Percentiles rank a stretch among this genome's conserved stretches.
phyloP scores from a whole-genome alignment of 768 basidiomycete genomes.

The Tulasnella calospora region DNA sequence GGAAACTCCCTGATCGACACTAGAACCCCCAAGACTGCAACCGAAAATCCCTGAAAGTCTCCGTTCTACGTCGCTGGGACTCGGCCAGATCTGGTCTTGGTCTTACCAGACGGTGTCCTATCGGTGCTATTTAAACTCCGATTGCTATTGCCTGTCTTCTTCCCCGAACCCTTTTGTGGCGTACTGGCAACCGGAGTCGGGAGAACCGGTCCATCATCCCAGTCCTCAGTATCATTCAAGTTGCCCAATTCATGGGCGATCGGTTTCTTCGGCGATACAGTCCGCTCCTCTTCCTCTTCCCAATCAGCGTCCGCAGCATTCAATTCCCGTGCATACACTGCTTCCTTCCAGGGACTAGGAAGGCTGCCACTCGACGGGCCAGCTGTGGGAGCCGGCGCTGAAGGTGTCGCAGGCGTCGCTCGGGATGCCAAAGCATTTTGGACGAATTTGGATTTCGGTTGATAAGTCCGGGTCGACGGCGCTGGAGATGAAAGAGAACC shows the following conservation, averaged over 20 bases:
- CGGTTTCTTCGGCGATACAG: neutral
- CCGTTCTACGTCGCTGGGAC: neutral
- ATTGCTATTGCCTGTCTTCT: neutral
- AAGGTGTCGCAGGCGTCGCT: neutral
- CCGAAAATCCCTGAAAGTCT: neutral
- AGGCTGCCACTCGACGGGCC: neutral
- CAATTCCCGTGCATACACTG: conserved; percentile 6
- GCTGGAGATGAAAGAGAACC: neutral
- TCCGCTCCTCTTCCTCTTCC: neutral
- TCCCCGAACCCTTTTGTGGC: neutral
- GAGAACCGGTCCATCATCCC: conserved; percentile 7
- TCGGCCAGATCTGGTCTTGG: neutral
- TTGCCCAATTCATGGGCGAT: neutral
- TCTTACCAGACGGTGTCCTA: neutral
- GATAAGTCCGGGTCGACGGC: neutral
- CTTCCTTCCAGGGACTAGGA: neutral
- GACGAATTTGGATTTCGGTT: conserved; percentile 3
- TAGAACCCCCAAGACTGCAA: neutral
- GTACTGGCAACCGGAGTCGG: conserved; percentile 10
- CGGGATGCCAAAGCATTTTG: neutral
- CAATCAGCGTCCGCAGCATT: conserved; percentile 15
- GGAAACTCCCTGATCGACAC: neutral
- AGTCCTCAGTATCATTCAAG: neutral
- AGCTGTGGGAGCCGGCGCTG: neutral
- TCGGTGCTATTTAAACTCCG: neutral